These are phyloP conservation scores for Epichloe uncinata DNA, from an alignment of 2,329 filamentous ascomycete genomes.

Conservation along the genomic window DNA sequence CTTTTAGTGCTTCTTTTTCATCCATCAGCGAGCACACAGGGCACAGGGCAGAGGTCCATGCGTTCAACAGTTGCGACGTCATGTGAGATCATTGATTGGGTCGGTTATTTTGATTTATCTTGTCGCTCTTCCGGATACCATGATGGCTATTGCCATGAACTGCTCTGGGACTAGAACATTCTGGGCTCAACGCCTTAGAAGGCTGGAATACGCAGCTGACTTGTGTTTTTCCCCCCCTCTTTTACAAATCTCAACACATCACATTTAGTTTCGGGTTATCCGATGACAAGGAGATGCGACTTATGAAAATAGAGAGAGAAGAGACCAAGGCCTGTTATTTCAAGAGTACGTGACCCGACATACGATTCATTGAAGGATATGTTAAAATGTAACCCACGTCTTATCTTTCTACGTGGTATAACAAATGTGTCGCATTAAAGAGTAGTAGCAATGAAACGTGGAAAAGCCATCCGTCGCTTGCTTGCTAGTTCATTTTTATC, in stretches of 20 bases:
- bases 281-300: too few relatives aligned
- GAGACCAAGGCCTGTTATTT: too few relatives aligned
- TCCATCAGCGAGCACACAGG: neutral
- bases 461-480: too few relatives aligned
- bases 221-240: neutral
- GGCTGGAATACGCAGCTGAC: neutral
- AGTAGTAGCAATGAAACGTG: neutral
- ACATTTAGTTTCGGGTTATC: neutral
- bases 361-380: too few relatives aligned
- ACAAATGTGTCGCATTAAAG: constrained; percentile 1
- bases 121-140: neutral
- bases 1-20: neutral
- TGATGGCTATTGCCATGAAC: constrained; percentile 8
- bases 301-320: too few relatives aligned
- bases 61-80: constrained; percentile 15
- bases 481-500: neutral
- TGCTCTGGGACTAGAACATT: constrained; percentile 5
- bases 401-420: neutral
- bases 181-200: constrained; percentile 14
- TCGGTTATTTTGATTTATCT: neutral
- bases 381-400: too few relatives aligned
- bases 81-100: neutral
- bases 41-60: constrained; percentile 9
- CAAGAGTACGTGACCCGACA: too few relatives aligned
- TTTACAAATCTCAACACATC: neutral